Base-by-base conservation (phyloP, 257 asterid species). In the Euphrasia confusa region DNA sequence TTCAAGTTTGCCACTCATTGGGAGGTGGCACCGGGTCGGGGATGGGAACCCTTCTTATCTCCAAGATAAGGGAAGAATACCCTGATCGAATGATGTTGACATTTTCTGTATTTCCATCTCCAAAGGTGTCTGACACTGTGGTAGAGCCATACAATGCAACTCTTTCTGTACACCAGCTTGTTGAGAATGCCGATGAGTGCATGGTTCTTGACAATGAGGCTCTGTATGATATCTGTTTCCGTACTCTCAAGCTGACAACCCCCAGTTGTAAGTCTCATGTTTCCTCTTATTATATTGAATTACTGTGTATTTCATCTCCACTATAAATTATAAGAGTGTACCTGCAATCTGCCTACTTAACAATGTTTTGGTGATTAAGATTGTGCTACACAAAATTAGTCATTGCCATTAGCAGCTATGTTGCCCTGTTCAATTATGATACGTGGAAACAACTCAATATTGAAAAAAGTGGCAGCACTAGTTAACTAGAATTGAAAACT, bases 21-120 rank as follows among this genome's bases (percentile, higher is more conserved):
- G 84, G 84, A 55, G 84, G 84, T 24, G 84, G 84, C 24, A 79
- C 84, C 0, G 84, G 84, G 24, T 79, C 84, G 28, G 84, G 84
- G 30, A 79, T 79, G 84, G 84, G 83, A 55, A 79, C 84, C 17
- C 76, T 79, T 0, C 58, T 79, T 60, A 79, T 79, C 64, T 79
- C 84, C 58, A 79, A 79, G 81, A 79, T 79, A 45, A 72, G 84
- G 57, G 84, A 79, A 61, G 84, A 79, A 67, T 79, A 75, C 63
- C 84, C 84, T 11, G 84, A 79, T 54, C 73, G 84, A 26, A 79
- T 79, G 84, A 79, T 79, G 84, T 47, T 79, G 49, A 79, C 84
- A 0, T 79, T 79, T 70, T 79, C 84, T 8, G 84, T 79, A 14
- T 78, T 78, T 63, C 83, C 83, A 45, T 78, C 83, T 33, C 83